Evolutionary conservation across 352 stramenopile species (phyloP).

Genomic region (Phytophthora meadii): DNA sequence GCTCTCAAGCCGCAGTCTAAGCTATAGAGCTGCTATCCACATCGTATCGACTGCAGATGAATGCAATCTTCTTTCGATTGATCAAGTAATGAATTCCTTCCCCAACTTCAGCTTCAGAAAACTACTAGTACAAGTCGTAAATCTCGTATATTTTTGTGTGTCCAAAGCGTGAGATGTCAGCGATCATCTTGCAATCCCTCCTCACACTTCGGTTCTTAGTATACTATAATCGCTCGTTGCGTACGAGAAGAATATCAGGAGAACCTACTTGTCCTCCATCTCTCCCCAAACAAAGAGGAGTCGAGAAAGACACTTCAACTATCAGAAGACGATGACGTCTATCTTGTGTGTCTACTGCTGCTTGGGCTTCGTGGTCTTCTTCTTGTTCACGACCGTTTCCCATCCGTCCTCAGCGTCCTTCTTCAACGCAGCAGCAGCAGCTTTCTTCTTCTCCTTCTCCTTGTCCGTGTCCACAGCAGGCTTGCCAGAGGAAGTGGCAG

Average conservation of each 20-base stretch:
- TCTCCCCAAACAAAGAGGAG: conserved; percentile 7
- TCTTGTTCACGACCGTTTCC: conserved; percentile 77
- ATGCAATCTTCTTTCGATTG: conserved; percentile 6
- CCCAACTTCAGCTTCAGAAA: not conserved
- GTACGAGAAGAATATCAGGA: conserved; percentile 28
- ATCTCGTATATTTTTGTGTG: conserved; percentile 35
- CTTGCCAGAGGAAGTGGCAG: conserved; percentile 26
- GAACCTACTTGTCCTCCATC: conserved; percentile 11
- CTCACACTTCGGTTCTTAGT: conserved; percentile 31
- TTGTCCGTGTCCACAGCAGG: conserved; percentile 41
- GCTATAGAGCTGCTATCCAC: conserved; percentile 45
- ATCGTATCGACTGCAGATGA: conserved; percentile 1
- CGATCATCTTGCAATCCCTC: not conserved
- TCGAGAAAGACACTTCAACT: conserved; percentile 26
- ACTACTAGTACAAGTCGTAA: conserved; percentile 16
- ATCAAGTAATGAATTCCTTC: conserved; percentile 18
- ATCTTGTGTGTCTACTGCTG: conserved; percentile 50
- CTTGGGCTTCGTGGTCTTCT: conserved; percentile 70
- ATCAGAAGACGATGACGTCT: conserved; percentile 13
- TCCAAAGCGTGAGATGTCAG: conserved; percentile 14
- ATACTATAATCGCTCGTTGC: conserved; percentile 38
- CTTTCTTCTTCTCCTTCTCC: conserved; percentile 63
- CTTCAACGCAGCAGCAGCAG: conserved; percentile 48
- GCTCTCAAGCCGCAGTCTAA: conserved; percentile 87
- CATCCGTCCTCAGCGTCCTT: conserved; percentile 82